Conservation (phyloP, 208 protist species). For the Wallacemonas sp. region DNA sequence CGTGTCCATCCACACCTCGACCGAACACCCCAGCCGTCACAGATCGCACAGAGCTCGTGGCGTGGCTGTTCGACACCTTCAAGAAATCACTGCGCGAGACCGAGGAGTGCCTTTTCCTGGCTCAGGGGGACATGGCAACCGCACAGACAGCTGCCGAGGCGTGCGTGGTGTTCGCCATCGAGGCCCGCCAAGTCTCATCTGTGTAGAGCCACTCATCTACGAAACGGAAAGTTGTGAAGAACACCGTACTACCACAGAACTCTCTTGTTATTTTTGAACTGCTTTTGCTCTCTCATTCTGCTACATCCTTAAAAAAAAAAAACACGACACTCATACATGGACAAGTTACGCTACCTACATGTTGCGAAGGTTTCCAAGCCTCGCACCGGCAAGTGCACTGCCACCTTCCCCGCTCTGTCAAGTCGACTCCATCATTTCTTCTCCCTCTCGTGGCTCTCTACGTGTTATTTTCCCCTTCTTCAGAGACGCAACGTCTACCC, state of each 20-base stretch:
- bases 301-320: slow-evolving; percentile 11
- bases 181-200: background rate
- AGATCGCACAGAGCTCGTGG: background rate
- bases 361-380: too few relatives aligned
- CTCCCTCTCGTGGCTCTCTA: too few relatives aligned
- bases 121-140: slow-evolving; percentile 8
- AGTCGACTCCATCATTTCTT: too few relatives aligned
- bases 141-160: slow-evolving; percentile 4
- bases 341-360: background rate
- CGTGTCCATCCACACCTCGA: too few relatives aligned
- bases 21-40: too few relatives aligned
- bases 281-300: slow-evolving; percentile 12
- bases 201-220: background rate
- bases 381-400: too few relatives aligned
- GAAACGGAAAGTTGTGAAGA: background rate
- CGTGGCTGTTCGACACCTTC: slow-evolving; percentile 1
- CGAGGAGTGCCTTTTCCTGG: slow-evolving; percentile 2
- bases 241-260: too few relatives aligned
- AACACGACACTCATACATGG: background rate
- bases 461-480: too few relatives aligned
- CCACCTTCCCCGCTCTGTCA: too few relatives aligned
- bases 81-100: background rate
- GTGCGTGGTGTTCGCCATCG: slow-evolving; percentile 6
- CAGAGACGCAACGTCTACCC: too few relatives aligned
- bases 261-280: slow-evolving; percentile 12